These are phyloP conservation scores for Cladosporium austrohemisphaericum DNA, from an alignment of 2,329 filamentous ascomycete genomes.

Conservation along the genomic window DNA sequence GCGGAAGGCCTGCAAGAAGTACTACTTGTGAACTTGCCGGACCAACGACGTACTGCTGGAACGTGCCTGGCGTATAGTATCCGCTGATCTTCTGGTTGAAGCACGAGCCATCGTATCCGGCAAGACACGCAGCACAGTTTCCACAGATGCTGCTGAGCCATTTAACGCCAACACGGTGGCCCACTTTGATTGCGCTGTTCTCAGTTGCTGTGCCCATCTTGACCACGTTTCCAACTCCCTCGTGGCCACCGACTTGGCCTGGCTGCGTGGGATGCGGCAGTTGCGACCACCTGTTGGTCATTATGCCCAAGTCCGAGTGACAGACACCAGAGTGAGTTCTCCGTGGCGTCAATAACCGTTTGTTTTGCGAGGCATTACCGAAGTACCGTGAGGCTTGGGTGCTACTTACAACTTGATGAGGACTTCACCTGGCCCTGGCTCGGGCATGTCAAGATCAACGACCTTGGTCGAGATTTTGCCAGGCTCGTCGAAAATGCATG, in stretches of 20 bases:
- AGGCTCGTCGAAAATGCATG: slow-evolving; percentile 61
- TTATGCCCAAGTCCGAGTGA: slow-evolving; percentile 59
- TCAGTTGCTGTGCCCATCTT: slow-evolving; percentile 62
- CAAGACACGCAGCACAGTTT: slow-evolving; percentile 52
- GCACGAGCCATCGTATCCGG: slow-evolving; percentile 54
- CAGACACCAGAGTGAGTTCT: slow-evolving; percentile 63
- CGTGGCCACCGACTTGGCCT: slow-evolving; percentile 66
- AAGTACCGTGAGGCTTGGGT: background rate
- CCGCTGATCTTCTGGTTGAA: slow-evolving; percentile 58
- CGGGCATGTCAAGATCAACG: slow-evolving; percentile 60
- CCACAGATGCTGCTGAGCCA: slow-evolving; percentile 60
- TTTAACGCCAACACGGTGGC: slow-evolving; percentile 67
- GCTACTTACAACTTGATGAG: slow-evolving; percentile 59
- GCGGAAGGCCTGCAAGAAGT: too few relatives aligned
- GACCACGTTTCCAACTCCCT: slow-evolving; percentile 62
- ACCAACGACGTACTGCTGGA: slow-evolving; percentile 65
- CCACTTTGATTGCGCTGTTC: slow-evolving; percentile 55
- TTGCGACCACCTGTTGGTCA: slow-evolving; percentile 50
- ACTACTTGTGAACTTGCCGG: too few relatives aligned
- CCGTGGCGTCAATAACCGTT: slow-evolving; percentile 23
- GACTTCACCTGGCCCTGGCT: slow-evolving; percentile 61
- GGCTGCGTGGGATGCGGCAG: slow-evolving; percentile 57
- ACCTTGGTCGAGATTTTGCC: slow-evolving; percentile 63
- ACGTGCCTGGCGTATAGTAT: slow-evolving; percentile 68
- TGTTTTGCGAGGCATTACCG: too few relatives aligned